Evolutionary conservation across 2,329 filamentous ascomycete species (phyloP).

Genomic region (Cladosporium sp.): DNA sequence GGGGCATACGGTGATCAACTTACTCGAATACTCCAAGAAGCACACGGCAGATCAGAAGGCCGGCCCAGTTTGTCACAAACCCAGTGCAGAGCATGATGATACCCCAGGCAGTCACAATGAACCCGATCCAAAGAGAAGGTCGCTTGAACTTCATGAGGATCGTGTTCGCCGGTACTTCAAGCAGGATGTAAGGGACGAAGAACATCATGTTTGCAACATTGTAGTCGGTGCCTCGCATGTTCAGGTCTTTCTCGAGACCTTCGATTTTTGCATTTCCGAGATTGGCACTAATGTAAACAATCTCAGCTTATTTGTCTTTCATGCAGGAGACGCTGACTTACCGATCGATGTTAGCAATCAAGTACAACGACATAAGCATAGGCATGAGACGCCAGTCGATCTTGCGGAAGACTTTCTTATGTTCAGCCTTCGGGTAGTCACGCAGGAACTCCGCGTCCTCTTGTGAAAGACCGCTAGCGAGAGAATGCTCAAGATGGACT

Average conservation of each 20-base stretch:
- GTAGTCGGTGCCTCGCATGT: neutral
- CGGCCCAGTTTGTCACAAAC: constrained; percentile 26
- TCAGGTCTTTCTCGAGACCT: constrained; percentile 38
- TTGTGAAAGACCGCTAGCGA: neutral
- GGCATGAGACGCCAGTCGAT: constrained; percentile 55
- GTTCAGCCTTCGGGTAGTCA: constrained; percentile 18
- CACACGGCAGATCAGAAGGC: constrained; percentile 23
- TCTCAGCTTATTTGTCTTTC: neutral
- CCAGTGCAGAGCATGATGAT: constrained; percentile 28
- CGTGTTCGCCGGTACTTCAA: constrained; percentile 31
- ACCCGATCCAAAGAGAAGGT: constrained; percentile 37
- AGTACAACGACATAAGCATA: constrained; percentile 57
- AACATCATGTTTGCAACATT: constrained; percentile 22
- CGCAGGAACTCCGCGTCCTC: constrained; percentile 28
- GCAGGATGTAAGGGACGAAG: constrained; percentile 37
- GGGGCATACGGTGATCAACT: neutral
- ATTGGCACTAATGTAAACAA: constrained; percentile 28
- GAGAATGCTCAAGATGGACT: neutral
- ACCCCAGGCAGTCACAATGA: constrained; percentile 30
- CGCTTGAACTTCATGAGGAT: constrained; percentile 42
- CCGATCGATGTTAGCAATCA: constrained; percentile 51
- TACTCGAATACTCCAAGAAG: constrained; percentile 19
- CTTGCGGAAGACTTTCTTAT: constrained; percentile 49
- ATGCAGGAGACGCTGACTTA: constrained; percentile 8
- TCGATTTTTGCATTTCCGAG: constrained; percentile 25